Evolutionary conservation across 371 early-diverging fungal genomes (phyloP).

Genomic region (Mortierella sp.): DNA sequence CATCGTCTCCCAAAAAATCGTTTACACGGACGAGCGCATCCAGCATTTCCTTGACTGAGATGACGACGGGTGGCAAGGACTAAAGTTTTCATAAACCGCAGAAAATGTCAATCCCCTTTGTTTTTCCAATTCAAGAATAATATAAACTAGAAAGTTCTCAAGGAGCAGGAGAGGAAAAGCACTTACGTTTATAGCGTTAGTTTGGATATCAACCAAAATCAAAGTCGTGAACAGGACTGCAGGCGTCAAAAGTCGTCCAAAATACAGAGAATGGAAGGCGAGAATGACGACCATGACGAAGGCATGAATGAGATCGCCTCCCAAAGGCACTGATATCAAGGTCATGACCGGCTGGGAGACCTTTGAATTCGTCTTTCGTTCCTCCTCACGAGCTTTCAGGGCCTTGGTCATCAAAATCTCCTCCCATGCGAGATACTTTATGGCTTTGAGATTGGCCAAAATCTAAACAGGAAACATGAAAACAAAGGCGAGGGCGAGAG

Average conservation of each 20-base stretch:
- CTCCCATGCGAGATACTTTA: constrained; percentile 53
- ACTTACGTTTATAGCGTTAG: constrained; percentile 43
- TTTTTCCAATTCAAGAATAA: not conserved
- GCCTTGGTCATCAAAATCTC: constrained; percentile 36
- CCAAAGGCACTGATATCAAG: constrained; percentile 50
- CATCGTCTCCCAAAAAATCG: constrained; percentile 42
- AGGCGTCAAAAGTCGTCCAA: constrained; percentile 35
- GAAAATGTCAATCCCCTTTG: not conserved
- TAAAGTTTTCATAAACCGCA: not conserved
- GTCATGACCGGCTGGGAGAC: constrained; percentile 42
- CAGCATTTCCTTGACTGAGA: constrained; percentile 39
- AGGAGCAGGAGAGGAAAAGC: not conserved
- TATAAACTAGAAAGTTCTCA: too few species aligned
- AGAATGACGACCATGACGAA: constrained; percentile 38
- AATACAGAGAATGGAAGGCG: constrained; percentile 18
- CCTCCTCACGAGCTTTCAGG: constrained; percentile 31
- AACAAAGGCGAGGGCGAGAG: not conserved
- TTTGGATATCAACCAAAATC: constrained; percentile 47
- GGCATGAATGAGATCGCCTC: constrained; percentile 50
- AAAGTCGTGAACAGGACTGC: constrained; percentile 38
- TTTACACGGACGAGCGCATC: constrained; percentile 42
- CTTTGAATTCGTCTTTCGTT: constrained; percentile 31
- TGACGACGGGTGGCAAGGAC: constrained; percentile 35
- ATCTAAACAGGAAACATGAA: constrained; percentile 28
- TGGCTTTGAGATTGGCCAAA: constrained; percentile 44